Evolutionary conservation across 352 stramenopile species (phyloP).

Genomic region (Phytophthora idaei): DNA sequence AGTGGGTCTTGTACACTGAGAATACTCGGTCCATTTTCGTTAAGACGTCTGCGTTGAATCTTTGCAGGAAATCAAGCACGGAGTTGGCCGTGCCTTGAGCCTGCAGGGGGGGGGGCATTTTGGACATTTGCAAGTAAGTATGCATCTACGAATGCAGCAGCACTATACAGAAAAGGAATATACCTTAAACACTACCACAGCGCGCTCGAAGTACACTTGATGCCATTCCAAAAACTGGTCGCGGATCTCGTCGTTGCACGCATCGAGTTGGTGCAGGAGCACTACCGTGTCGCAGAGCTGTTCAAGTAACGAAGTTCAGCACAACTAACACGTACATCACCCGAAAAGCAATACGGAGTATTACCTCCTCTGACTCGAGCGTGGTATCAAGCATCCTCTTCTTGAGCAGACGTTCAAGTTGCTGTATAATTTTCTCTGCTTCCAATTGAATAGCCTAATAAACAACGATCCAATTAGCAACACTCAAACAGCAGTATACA

Average conservation of each 20-base stretch:
- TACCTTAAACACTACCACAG: conserved; percentile 59
- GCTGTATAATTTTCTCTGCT: conserved; percentile 84
- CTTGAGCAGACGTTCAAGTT: conserved; percentile 70
- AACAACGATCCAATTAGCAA: conserved; percentile 6
- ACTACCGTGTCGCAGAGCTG: conserved; percentile 71
- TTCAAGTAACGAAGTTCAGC: not conserved
- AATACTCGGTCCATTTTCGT: conserved; percentile 61
- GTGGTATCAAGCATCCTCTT: conserved; percentile 55
- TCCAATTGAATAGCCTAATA: conserved; percentile 82
- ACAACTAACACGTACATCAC: not conserved
- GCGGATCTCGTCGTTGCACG: conserved; percentile 75
- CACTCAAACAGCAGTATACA: not conserved
- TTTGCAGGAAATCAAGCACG: conserved; percentile 64
- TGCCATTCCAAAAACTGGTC: conserved; percentile 89
- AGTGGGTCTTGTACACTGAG: conserved; percentile 68
- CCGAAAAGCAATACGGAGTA: not conserved
- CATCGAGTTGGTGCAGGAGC: conserved; percentile 67
- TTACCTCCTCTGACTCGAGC: conserved; percentile 59
- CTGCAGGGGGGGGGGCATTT: conserved; percentile 10
- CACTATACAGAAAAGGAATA: not conserved
- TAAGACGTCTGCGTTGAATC: conserved; percentile 59
- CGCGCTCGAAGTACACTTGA: conserved; percentile 69
- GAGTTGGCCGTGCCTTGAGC: conserved; percentile 39
- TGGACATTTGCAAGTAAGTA: not conserved
- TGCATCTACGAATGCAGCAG: not conserved